Evolutionary conservation across 2,329 filamentous ascomycete species (phyloP), one percentile per base, ranked within the genome.

Genomic region (Clonostachys sp.): DNA sequence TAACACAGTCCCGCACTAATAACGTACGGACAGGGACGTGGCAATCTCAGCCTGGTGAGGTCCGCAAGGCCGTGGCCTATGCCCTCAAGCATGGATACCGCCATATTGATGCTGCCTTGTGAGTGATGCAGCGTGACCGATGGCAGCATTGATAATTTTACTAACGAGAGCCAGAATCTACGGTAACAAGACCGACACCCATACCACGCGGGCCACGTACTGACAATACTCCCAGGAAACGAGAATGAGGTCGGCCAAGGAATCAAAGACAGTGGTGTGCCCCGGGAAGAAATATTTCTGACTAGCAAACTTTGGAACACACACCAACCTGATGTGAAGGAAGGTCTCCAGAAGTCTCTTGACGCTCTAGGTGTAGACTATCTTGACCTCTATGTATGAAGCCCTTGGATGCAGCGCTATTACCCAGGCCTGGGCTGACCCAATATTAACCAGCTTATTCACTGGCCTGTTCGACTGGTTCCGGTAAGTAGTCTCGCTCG

Each of bases 241-340:
- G 69, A 73, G 48, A 60, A 60, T 3, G 66, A 67, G 42, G 66
- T 72, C 12, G 70, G 67, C 10, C 57, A 60, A 42, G 71, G 66
- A 20, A 68, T 73, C 46, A 63, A 61, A 48, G 62, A 65, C 45
- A 65, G 59, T 14, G 63, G 66, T 18, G 57, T 71, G 14, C 57
- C 60, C n/a, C 61, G 68, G n/a, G 63, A 57, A n/a, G 64, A 72
- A 4, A 62, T 75, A 42, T 68, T 76, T 61, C 66, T 80, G 45
- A 83, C 80, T n/a, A 75, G 73, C 52, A 84, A 84, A 66, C 66
- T 83, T 12, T 84, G 78, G 79, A 81, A 81, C 64, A 78, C 69
- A 12, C 65, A 74, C 40, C 77, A 80, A 64, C 70, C 2, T 62
- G 73, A 38, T 51, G 70, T 79, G 16, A 71, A 73, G 51, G 59